These are phyloP conservation scores for Aspergillus terreus DNA, from an alignment of 2,329 filamentous ascomycete species.

Conservation along the genomic window DNA sequence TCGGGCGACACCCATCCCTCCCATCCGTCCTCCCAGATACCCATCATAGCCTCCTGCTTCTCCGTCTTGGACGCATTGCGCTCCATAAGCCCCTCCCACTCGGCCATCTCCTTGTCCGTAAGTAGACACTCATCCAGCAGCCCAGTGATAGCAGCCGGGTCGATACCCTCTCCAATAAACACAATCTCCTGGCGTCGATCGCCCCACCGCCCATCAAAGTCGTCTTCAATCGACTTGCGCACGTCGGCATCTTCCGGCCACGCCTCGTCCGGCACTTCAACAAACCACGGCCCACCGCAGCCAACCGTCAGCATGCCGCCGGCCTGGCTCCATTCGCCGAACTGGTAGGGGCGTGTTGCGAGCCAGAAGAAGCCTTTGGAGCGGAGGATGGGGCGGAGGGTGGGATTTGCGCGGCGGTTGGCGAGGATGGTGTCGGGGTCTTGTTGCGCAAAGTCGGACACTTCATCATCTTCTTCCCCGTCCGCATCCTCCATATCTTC, in stretches of 20 bases:
- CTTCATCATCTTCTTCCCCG: constrained; percentile 21
- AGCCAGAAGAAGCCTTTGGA: constrained; percentile 47
- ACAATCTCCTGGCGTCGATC: constrained; percentile 70
- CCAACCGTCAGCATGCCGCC: constrained; percentile 43
- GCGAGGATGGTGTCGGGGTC: constrained; percentile 31
- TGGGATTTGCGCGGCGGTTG: constrained; percentile 38
- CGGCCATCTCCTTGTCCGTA: constrained; percentile 55
- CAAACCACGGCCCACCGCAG: constrained; percentile 53
- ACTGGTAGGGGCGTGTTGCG: constrained; percentile 38
- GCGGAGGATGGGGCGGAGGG: constrained; percentile 37
- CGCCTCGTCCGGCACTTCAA: constrained; percentile 52
- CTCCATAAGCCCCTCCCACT: constrained; percentile 54
- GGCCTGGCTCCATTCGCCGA: constrained; percentile 45
- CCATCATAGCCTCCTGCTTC: constrained; percentile 46
- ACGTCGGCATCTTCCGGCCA: constrained; percentile 51
- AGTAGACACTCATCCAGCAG: constrained; percentile 61
- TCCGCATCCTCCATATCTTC: constrained; percentile 24
- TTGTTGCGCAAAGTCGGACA: constrained; percentile 28
- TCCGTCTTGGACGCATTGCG: constrained; percentile 33
- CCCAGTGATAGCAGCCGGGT: constrained; percentile 49
- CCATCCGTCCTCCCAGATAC: constrained; percentile 58
- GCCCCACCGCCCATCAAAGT: constrained; percentile 57
- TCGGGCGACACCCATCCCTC: constrained; percentile 50
- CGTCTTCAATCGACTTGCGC: constrained; percentile 45
- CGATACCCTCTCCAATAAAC: constrained; percentile 66